phyloP scores from a whole-genome alignment of 192 early-diverging fungal genomes.

The Linnemannia hyalina region DNA sequence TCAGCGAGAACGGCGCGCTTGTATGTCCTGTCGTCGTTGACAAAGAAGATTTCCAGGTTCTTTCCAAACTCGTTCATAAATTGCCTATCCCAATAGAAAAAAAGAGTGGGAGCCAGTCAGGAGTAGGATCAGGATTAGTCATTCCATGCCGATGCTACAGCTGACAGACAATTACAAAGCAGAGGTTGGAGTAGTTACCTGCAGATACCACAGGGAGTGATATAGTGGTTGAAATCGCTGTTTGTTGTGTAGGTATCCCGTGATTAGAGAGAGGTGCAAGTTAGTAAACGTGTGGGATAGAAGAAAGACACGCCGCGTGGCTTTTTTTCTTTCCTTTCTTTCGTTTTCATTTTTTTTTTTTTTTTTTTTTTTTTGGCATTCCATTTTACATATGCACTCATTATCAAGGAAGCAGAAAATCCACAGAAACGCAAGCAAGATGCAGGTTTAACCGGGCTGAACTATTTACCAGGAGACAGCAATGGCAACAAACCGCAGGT shows the following conservation, averaged over 20 bases:
- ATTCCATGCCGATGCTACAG: background rate
- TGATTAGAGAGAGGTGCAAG: background rate
- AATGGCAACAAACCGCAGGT: slow-evolving; percentile 78
- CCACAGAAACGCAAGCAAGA: too few relatives aligned
- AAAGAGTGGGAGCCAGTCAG: background rate
- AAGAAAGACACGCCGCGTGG: slow-evolving; percentile 32
- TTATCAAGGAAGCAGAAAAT: background rate
- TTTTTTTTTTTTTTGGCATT: background rate
- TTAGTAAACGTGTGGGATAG: slow-evolving; percentile 1
- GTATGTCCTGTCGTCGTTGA: slow-evolving; percentile 54
- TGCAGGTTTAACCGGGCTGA: slow-evolving; percentile 7
- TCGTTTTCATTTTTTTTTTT: background rate
- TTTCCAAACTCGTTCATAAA: slow-evolving; percentile 59
- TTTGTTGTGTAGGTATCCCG: slow-evolving; percentile 1
- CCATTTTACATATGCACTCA: slow-evolving; percentile 7
- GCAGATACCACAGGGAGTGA: slow-evolving; percentile 56
- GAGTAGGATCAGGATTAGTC: background rate
- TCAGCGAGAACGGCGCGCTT: slow-evolving; percentile 47
- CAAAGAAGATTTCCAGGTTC: slow-evolving; percentile 55
- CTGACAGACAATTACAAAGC: background rate
- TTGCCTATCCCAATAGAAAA: slow-evolving; percentile 27
- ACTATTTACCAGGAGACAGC: slow-evolving; percentile 78
- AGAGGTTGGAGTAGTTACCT: slow-evolving; percentile 12
- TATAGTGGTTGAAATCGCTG: slow-evolving; percentile 49
- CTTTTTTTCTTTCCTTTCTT: slow-evolving; percentile 2